These are phyloP conservation scores for Monosporascus sp. DNA, from an alignment of 2,329 filamentous ascomycete genomes.

Conservation along the genomic window DNA sequence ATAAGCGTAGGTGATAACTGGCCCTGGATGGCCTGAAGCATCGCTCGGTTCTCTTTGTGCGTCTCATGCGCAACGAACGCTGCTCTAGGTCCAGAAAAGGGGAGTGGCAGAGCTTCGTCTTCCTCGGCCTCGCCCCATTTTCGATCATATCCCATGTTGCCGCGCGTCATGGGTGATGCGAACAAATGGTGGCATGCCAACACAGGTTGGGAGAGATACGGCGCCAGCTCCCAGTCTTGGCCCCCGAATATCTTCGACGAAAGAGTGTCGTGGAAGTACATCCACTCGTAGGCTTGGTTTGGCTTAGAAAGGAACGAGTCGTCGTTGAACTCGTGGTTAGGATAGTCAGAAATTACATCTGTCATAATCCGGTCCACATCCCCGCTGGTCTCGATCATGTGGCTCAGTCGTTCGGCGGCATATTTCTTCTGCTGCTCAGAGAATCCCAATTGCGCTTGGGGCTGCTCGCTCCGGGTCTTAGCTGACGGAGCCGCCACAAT, in stretches of 20 bases:
- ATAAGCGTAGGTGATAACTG: slow-evolving; percentile 66
- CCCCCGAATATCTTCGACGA: slow-evolving; percentile 72
- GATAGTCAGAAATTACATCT: slow-evolving; percentile 83
- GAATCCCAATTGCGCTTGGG: slow-evolving; percentile 59
- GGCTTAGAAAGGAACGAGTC: slow-evolving; percentile 89
- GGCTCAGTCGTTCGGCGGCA: slow-evolving; percentile 63
- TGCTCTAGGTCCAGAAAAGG: slow-evolving; percentile 77
- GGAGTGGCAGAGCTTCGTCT: slow-evolving; percentile 51
- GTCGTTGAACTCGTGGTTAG: slow-evolving; percentile 84
- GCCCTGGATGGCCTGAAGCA: slow-evolving; percentile 67
- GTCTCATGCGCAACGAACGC: slow-evolving; percentile 78
- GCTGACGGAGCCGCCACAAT: slow-evolving; percentile 34
- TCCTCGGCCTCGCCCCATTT: slow-evolving; percentile 40
- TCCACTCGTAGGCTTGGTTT: slow-evolving; percentile 76
- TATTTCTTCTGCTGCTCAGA: slow-evolving; percentile 67
- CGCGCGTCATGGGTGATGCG: slow-evolving; percentile 59
- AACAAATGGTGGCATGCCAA: slow-evolving; percentile 91
- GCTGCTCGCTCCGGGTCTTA: slow-evolving; percentile 47
- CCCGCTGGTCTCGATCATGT: slow-evolving; percentile 75
- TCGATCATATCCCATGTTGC: slow-evolving; percentile 36
- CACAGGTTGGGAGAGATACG: slow-evolving; percentile 81
- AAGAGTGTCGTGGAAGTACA: slow-evolving; percentile 84
- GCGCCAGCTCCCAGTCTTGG: slow-evolving; percentile 87
- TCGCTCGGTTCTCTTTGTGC: slow-evolving; percentile 69
- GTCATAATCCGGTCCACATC: slow-evolving; percentile 74